Conservation (phyloP, 441 rosid species). For the Eruca vesicaria region DNA sequence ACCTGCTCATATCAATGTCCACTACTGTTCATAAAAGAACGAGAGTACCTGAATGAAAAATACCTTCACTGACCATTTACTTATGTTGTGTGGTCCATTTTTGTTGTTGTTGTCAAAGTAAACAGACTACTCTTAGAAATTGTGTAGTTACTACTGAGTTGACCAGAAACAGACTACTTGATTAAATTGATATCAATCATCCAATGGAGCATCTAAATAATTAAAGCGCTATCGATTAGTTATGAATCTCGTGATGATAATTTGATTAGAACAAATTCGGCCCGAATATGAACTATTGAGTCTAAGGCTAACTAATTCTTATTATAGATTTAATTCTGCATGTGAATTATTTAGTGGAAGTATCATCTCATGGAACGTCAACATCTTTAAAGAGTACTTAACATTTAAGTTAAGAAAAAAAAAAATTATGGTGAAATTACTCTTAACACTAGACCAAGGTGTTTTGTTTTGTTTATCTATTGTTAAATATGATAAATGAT, state of each 20-base stretch:
- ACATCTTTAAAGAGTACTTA: neutral
- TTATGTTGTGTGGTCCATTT: constrained; percentile 37
- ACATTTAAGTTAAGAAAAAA: neutral
- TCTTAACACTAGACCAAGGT: neutral
- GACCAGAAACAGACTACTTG: constrained; percentile 24
- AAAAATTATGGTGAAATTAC: neutral
- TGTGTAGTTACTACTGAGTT: constrained; percentile 11
- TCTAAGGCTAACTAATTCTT: neutral
- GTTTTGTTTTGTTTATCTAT: neutral
- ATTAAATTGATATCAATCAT: constrained; percentile 1
- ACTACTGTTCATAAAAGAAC: constrained; percentile 34
- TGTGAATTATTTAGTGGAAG: neutral
- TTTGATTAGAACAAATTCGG: neutral
- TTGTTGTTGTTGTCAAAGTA: constrained; percentile 10
- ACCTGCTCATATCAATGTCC: constrained; percentile 24
- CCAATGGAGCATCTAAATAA: constrained; percentile 1
- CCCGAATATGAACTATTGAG: neutral
- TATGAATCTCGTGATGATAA: constrained; percentile 10
- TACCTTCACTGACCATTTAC: constrained; percentile 35
- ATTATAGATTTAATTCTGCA: neutral
- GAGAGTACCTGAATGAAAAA: constrained; percentile 37
- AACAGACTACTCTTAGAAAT: neutral
- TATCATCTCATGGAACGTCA: neutral
- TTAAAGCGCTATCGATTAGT: neutral
- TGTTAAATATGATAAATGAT: neutral